Base-by-base conservation (phyloP, 176 grass and related monocot genomes). In the Dactylis glomerata region DNA sequence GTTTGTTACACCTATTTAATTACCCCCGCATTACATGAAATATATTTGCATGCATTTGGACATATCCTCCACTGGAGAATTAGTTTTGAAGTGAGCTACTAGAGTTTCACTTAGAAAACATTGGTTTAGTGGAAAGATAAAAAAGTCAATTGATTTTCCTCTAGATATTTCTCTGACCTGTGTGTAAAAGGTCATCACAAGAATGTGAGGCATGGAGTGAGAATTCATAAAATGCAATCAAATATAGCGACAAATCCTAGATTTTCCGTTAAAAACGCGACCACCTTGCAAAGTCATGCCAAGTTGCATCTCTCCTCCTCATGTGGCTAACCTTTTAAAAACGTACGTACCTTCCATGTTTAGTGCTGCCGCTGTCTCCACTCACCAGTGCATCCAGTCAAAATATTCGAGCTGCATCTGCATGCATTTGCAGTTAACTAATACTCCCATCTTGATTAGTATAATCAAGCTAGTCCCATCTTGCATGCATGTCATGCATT, bases 331-430 rank as follows among this genome's bases (percentile, higher is more conserved):
- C 30, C 72, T 88, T 81, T 66, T 75, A 19, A 57, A 57, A 77
- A 33, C 56, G 44, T 55, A 76, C 16, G 61, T 73, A 75, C 16
- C 64, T 66, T 76, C 79, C 84, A 80, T 76, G 85, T 91, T 81
- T 84, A 82, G 81, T 52, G 85, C 85, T 51, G 59, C 82, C 47
- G 31, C 66, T 93, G 92, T 91, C 92, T 81, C 79, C 80, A 51
- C 70, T 55, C 63, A 47, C 22, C 31, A 44, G 33, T 68, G 88
- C 92, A 88, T 65, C 67, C 63, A 78, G 86, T 93, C 85, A 93
- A 88, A 77, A 71, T 84, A 50, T 67, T 82, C n/a, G 72, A 46
- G 27, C 26, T 51, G 28, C 23, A 42, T 71, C 58, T 78, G 73
- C 73, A 71, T 59, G 37, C 68, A 61, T 34, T 49, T 63, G 55